Evolutionary conservation across 2,329 filamentous ascomycete species (phyloP).

Genomic region (Talaromyces sp.): DNA sequence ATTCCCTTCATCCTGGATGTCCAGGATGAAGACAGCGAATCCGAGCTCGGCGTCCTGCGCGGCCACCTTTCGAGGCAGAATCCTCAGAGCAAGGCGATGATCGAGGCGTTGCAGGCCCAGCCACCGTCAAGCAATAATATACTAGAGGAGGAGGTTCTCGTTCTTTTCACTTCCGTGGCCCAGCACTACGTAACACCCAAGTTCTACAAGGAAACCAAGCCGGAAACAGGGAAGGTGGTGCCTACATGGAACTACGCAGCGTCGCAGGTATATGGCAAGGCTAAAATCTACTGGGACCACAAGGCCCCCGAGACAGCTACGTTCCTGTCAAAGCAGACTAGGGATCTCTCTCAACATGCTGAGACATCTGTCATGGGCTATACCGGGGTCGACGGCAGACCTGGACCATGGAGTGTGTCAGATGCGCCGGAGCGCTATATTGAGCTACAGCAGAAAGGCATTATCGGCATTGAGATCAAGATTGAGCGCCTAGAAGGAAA

Average conservation of each 20-base stretch:
- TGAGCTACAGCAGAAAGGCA: conserved; percentile 52
- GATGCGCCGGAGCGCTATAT: conserved; percentile 58
- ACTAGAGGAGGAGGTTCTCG: conserved; percentile 43
- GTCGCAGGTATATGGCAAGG: conserved; percentile 58
- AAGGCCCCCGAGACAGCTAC: conserved; percentile 39
- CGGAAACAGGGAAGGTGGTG: conserved; percentile 59
- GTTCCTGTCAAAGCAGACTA: conserved; percentile 50
- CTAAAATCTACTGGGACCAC: conserved; percentile 50
- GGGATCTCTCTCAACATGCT: conserved; percentile 45
- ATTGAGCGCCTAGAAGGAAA: conserved; percentile 55
- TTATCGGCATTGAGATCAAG: conserved; percentile 57
- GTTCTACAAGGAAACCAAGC: conserved; percentile 64
- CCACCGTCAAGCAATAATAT: no score
- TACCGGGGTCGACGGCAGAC: conserved; percentile 15
- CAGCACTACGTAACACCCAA: conserved; percentile 66
- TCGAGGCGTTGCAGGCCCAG: conserved; percentile 32
- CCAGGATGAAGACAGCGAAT: no score
- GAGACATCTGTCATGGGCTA: conserved; percentile 57
- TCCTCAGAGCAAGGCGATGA: conserved; percentile 58
- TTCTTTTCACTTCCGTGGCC: conserved; percentile 55
- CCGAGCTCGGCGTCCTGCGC: conserved; percentile 35
- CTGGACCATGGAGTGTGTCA: conserved; percentile 51
- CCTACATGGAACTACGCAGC: conserved; percentile 68
- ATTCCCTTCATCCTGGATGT: conserved; percentile 57
- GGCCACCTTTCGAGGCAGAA: conserved; percentile 61